Evolutionary conservation across 768 basidiomycete genomes (phyloP).

Genomic region (Goffeauzyma gilvescens): DNA sequence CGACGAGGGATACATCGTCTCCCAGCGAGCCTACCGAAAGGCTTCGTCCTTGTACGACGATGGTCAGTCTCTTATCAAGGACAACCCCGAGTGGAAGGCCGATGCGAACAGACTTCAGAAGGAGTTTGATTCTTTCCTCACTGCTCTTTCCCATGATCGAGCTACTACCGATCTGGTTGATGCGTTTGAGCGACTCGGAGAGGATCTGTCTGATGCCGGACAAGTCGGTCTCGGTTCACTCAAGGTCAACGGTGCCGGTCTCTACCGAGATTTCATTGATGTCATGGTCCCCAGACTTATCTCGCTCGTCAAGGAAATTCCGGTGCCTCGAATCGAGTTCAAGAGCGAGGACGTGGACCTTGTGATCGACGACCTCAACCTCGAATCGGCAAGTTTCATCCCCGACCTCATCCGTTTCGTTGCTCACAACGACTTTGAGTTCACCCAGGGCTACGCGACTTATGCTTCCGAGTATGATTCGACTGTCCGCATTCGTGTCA

Average conservation of each 20-base stretch:
- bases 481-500: slow-evolving; percentile 29
- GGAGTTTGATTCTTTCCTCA: slow-evolving; percentile 26
- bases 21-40: slow-evolving; percentile 30
- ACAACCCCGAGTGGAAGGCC: slow-evolving; percentile 30
- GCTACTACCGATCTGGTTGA: slow-evolving; percentile 28
- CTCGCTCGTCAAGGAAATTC: slow-evolving; percentile 33
- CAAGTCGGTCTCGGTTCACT: slow-evolving; percentile 29
- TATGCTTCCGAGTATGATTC: slow-evolving; percentile 33
- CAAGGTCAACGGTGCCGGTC: slow-evolving; percentile 26
- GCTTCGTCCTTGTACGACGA: slow-evolving; percentile 32
- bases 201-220: slow-evolving; percentile 26
- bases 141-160: slow-evolving; percentile 30
- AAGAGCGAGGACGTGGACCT: slow-evolving; percentile 32
- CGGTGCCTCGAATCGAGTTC: slow-evolving; percentile 33
- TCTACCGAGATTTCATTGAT: slow-evolving; percentile 33
- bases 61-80: slow-evolving; percentile 28
- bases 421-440: slow-evolving; percentile 32
- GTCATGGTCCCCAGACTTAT: slow-evolving; percentile 33
- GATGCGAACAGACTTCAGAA: slow-evolving; percentile 28
- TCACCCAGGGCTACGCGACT: slow-evolving; percentile 34
- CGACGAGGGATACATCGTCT: slow-evolving; percentile 33
- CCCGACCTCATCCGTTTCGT: slow-evolving; percentile 34
- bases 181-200: slow-evolving; percentile 31
- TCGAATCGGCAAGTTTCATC: slow-evolving; percentile 34
- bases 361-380: slow-evolving; percentile 31